Evolutionary conservation across 2,329 filamentous ascomycete species (phyloP), one percentile per base, ranked within the genome.

Genomic region (Penicillium sp.): DNA sequence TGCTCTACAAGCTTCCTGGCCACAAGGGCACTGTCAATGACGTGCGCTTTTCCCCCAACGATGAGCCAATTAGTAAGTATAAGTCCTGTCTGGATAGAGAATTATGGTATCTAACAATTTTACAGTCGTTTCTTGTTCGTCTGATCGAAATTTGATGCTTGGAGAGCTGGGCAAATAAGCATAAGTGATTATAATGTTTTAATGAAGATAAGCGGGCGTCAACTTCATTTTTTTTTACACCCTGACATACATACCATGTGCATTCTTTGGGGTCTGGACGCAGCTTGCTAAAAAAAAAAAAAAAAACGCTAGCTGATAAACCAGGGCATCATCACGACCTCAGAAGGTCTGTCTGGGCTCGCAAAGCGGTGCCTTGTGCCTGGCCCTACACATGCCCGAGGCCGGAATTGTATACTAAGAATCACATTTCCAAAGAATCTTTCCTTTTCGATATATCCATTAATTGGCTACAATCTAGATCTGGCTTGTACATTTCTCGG

Each of bases 21-120:
- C 94, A 99, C 72, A 94, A 91, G 75, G 94, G 93, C 32, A 90
- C 90, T 0, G 94, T 97, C 47, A 99, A 97, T 70, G 91, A 93
- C 71, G 93, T 93, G 51, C 88, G 95, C 63, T 95, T 99, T 70
- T 88, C 90, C 45, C 91, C 93, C 4, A 83, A 84, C 36, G 84
- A 88, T 57, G 91, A 97, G 65, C 91, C 91, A 18, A 89, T 97
- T 58, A 83, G 92, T 96, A 82, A 86, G 90, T 85, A 13, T 18
- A 51, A 13, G 46, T 19, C 32, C 40, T 32, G 23, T 46, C 26
- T 42, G 7, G 27, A 30, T 38, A n/a, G 32, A 43, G 35, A 5
- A 30, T 16, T 10, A 35, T 6, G 35, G 34, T 47, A 46, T 35
- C 66, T 70, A 60, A 70, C 54, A 9, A 23, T 5, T 51, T 47